Conservation (phyloP, 257 asterid genomes). For the Misopates orontium region DNA sequence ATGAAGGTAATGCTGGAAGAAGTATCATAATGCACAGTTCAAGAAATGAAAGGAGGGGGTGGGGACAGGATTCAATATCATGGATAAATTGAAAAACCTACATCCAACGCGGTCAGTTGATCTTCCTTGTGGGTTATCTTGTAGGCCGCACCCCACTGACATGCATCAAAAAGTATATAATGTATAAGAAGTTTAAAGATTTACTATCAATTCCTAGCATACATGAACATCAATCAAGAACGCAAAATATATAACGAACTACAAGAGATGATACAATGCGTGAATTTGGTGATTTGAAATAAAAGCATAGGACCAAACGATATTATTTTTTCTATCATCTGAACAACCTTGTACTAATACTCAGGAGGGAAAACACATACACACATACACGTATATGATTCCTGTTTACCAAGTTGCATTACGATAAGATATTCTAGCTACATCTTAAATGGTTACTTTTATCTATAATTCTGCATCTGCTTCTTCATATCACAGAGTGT, state of each 20-base stretch:
- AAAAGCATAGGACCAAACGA: too few relatives aligned
- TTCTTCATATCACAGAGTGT: too few relatives aligned
- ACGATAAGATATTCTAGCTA: too few relatives aligned
- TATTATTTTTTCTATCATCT: too few relatives aligned
- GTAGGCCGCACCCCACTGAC: constrained; percentile 96
- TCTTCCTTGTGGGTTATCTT: constrained; percentile 66
- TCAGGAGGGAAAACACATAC: too few relatives aligned
- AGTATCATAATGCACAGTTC: background rate
- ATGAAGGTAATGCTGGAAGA: background rate
- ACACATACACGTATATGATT: too few relatives aligned
- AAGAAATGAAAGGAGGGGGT: background rate
- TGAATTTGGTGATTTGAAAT: too few relatives aligned
- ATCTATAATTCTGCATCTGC: too few relatives aligned
- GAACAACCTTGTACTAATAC: too few relatives aligned
- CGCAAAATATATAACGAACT: background rate
- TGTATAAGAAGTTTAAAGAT: background rate
- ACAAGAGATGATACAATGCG: background rate
- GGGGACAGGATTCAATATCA: background rate
- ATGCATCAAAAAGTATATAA: constrained; percentile 13
- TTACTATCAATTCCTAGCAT: background rate
- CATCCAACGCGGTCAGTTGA: constrained; percentile 77
- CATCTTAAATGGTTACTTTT: too few relatives aligned
- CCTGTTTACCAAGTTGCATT: too few relatives aligned
- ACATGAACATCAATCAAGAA: background rate
- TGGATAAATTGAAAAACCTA: constrained; percentile 22